Evolutionary conservation across 345 rosid genomes (phyloP), one percentile per base, ranked within the genome.

Genomic region (Salix arbutifolia): DNA sequence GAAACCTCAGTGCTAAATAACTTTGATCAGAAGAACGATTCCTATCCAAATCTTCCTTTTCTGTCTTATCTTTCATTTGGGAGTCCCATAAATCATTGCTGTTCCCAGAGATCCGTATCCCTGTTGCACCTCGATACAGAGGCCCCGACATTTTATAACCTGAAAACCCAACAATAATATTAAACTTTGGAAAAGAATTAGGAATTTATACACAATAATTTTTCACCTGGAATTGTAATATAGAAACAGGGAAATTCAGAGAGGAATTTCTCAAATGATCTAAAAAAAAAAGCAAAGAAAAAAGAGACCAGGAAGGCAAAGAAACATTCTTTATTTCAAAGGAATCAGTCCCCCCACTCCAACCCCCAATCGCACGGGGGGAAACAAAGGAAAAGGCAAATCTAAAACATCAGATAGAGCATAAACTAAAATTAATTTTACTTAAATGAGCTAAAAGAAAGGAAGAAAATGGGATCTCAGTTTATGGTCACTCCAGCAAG

Each of bases 1-100:
- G 94, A 71, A 88, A 87, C 92, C 91, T 89, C 53, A 82, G 77
- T 28, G 87, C 70, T 26, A 87, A 81, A 77, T 76, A 82, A 69
- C 84, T 76, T 25, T 80, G 88, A 71, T 84, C 90, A 50, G 89
- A 76, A 69, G 98, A 82, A 73, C 89, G 90, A 65, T 80, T 86
- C 83, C 85, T 86, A 52, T 83, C 84, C 79, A 78, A 83, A 75
- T 91, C 91, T 60, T 87, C 95, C 83, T 85, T 94, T 10, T 88
- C 96, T 16, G 88, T 81, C 78, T 86, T 92, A 85, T 85, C 97
- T 74, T 93, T 91, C 96, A 83, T 88, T 79, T 91, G 94, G 12
- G 93, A 88, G 67, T 90, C 97, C 87, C 88, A 79, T 26, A 88
- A 81, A 81, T 88, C 93, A 53, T 90, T 83, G 81, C 76, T 84